Evolutionary conservation across 495 filamentous ascomycete genomes (phyloP).

Genomic region (Astrothelium macrocarpum): DNA sequence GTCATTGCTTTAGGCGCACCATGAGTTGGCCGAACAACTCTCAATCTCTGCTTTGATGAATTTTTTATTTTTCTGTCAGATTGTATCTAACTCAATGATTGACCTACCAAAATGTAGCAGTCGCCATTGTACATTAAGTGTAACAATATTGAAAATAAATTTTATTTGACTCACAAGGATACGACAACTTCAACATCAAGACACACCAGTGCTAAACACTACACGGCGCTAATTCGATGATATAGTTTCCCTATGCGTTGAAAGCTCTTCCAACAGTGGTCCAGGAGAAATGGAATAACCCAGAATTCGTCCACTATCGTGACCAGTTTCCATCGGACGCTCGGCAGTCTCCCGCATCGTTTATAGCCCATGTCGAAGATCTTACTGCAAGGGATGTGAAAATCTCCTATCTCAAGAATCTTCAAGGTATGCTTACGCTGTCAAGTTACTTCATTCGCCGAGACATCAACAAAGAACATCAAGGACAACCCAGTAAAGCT

Average conservation of each 20-base stretch:
- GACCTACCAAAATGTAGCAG: not conserved
- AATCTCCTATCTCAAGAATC: conserved; percentile 56
- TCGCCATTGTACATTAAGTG: not conserved
- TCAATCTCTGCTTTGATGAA: too few relatives aligned
- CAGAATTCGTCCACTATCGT: conserved; percentile 48
- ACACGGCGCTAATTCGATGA: not conserved
- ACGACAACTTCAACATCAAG: too few relatives aligned
- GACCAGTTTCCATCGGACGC: conserved; percentile 54
- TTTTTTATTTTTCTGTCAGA: not conserved
- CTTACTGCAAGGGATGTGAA: conserved; percentile 59
- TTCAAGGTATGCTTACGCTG: conserved; percentile 39
- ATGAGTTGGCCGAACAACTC: too few relatives aligned
- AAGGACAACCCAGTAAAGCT: not conserved
- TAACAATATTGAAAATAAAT: not conserved
- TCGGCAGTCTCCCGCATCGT: conserved; percentile 38
- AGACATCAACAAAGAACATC: too few relatives aligned
- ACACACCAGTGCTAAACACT: too few relatives aligned
- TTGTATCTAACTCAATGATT: not conserved
- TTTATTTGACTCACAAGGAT: too few relatives aligned
- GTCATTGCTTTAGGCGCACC: too few relatives aligned
- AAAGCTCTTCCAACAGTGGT: conserved; percentile 47
- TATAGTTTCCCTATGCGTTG: conserved; percentile 65
- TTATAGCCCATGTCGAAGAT: conserved; percentile 51
- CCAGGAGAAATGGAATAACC: conserved; percentile 48
- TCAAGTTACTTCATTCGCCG: not conserved